Conservation (phyloP, 495 filamentous ascomycete genomes). For the Penicillium manginii region DNA sequence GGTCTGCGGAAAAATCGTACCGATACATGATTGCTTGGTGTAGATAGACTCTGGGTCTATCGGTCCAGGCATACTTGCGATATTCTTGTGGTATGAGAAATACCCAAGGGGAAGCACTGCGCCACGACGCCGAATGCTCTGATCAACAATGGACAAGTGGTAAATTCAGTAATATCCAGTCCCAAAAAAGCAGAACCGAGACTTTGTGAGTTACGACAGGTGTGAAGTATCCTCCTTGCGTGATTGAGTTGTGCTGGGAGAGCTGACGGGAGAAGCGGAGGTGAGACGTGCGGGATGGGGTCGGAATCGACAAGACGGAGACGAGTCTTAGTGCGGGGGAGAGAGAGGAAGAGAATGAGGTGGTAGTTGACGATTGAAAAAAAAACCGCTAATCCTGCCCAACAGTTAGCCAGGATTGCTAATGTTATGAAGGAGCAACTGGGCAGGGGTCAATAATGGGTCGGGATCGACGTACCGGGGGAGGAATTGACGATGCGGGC, state of each 20-base stretch:
- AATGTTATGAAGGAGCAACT: background rate
- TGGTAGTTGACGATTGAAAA: background rate
- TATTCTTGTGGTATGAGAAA: constrained; percentile 9
- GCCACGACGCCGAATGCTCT: background rate
- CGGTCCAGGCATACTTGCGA: constrained; percentile 41
- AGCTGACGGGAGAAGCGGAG: background rate
- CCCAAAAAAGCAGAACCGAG: background rate
- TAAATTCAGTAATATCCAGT: background rate
- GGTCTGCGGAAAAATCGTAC: constrained; percentile 49
- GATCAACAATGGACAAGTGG: background rate
- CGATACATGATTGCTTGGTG: constrained; percentile 92
- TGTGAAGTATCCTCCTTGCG: background rate
- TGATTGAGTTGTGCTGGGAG: background rate
- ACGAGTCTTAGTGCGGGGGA: background rate
- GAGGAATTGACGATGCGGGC: background rate
- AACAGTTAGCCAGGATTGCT: background rate
- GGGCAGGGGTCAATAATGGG: background rate
- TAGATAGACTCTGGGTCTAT: constrained; percentile 87
- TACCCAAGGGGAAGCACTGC: background rate
- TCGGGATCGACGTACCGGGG: background rate
- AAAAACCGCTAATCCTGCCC: background rate
- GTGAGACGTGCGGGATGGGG: background rate
- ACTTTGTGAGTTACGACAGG: background rate
- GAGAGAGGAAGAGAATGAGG: too few relatives aligned
- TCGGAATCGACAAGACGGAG: background rate